Conservation (phyloP, 202 grass and related monocot genomes). For the Miscanthus sacchariflorus region DNA sequence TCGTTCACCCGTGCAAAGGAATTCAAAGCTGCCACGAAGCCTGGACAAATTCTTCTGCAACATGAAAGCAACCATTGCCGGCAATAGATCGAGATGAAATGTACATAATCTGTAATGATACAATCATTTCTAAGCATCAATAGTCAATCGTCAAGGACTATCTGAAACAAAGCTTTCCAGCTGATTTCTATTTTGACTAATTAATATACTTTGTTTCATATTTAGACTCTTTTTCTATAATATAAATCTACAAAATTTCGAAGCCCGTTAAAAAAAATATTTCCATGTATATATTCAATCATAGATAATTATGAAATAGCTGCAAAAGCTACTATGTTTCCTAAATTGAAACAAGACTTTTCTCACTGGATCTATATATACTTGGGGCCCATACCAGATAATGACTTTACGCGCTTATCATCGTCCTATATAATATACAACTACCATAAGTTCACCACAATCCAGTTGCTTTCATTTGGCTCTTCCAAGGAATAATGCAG, state of each 20-base stretch:
- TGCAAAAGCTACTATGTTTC: conserved; percentile 1
- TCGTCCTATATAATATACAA: background rate
- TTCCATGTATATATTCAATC: background rate
- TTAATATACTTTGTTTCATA: background rate
- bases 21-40: conserved; percentile 22
- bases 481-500: conserved; percentile 31
- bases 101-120: background rate
- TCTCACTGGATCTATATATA: conserved; percentile 4
- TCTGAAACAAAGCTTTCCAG: background rate
- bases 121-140: conserved; percentile 27
- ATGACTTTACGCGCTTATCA: conserved; percentile 1
- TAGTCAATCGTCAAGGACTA: conserved; percentile 2
- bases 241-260: too few species aligned
- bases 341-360: conserved; percentile 17
- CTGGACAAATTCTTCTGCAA: conserved; percentile 3
- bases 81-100: background rate
- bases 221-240: too few species aligned
- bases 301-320: background rate
- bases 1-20: background rate
- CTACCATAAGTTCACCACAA: background rate
- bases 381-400: conserved; percentile 22
- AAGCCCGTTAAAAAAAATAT: background rate
- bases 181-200: background rate
- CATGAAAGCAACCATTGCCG: conserved; percentile 36
- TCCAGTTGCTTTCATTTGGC: background rate